phyloP scores from a whole-genome alignment of 805 yeast genomes.

The Starmerella sirachaensis region DNA sequence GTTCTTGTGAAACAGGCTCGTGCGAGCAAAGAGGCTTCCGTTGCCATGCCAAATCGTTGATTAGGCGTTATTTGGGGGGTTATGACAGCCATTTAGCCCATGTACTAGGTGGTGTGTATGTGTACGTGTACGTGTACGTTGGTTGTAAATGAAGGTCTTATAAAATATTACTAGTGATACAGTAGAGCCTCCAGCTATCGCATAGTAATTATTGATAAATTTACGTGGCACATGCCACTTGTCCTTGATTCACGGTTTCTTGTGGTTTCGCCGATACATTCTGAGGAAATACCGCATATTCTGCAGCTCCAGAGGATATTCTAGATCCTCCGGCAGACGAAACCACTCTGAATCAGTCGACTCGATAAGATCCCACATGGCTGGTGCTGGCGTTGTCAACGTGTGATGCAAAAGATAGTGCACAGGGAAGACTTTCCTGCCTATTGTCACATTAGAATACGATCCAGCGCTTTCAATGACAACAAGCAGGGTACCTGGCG shows the following conservation, averaged over 20 bases:
- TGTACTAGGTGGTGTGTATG: too few relatives aligned
- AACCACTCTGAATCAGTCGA: slow-evolving; percentile 75
- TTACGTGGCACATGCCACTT: too few relatives aligned
- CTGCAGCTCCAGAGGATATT: slow-evolving; percentile 61
- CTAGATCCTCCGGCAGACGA: slow-evolving; percentile 41
- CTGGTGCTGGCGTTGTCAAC: slow-evolving; percentile 38
- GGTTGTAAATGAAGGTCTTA: too few relatives aligned
- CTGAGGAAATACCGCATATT: slow-evolving; percentile 81
- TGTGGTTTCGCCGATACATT: slow-evolving; percentile 47
- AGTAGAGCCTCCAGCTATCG: too few relatives aligned
- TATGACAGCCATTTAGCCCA: too few relatives aligned
- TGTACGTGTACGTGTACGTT: too few relatives aligned
- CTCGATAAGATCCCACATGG: slow-evolving; percentile 50
- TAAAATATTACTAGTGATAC: too few relatives aligned
- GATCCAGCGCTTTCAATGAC: slow-evolving; percentile 86
- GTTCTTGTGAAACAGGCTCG: neutral
- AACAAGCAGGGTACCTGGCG: slow-evolving; percentile 45
- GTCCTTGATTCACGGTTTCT: neutral
- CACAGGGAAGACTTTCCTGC: slow-evolving; percentile 67
- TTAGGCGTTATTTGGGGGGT: too few relatives aligned
- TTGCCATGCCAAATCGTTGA: neutral
- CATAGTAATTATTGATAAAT: too few relatives aligned
- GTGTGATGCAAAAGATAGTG: slow-evolving; percentile 69
- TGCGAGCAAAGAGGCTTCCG: neutral
- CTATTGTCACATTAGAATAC: slow-evolving; percentile 66